These are phyloP conservation scores for Testicularia cyperi DNA, from an alignment of 1,284 basidiomycete species.

Conservation along the genomic window DNA sequence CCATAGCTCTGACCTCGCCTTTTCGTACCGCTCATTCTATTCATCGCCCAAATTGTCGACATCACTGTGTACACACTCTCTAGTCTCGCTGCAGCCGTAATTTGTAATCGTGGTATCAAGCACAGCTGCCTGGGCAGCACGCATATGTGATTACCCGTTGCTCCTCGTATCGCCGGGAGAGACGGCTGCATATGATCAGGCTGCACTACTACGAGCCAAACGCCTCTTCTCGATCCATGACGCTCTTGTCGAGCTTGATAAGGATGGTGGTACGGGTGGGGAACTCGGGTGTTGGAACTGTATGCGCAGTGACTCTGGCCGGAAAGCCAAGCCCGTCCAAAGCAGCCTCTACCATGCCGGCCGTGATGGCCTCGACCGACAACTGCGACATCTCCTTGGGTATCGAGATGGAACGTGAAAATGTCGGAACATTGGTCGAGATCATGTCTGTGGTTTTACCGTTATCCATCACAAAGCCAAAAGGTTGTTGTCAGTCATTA, in stretches of 20 bases:
- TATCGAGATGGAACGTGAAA: constrained; percentile 87
- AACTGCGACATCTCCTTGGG: constrained; percentile 91
- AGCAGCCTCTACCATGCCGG: constrained; percentile 94
- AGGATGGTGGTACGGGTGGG: constrained; percentile 65
- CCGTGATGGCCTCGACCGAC: constrained; percentile 92
- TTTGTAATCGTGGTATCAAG: not conserved
- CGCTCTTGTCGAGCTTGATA: constrained; percentile 54
- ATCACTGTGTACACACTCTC: too few relatives aligned
- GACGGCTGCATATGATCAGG: too few relatives aligned
- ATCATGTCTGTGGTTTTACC: constrained; percentile 89
- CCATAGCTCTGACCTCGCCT: too few relatives aligned
- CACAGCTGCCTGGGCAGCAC: too few relatives aligned
- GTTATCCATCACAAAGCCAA: too few relatives aligned
- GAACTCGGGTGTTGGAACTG: constrained; percentile 77
- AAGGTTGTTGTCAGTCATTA: too few relatives aligned
- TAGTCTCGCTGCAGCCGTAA: too few relatives aligned
- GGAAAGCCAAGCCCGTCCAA: constrained; percentile 93
- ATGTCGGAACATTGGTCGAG: constrained; percentile 88
- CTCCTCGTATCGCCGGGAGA: too few relatives aligned
- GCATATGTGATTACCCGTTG: too few relatives aligned
- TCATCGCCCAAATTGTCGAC: too few relatives aligned
- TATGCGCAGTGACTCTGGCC: constrained; percentile 92
- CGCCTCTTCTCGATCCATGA: constrained; percentile 56
- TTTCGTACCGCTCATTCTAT: too few relatives aligned
- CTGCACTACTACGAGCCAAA: constrained; percentile 19